Conservation (phyloP, 768 basidiomycete species). For the Auricularia sp. region DNA sequence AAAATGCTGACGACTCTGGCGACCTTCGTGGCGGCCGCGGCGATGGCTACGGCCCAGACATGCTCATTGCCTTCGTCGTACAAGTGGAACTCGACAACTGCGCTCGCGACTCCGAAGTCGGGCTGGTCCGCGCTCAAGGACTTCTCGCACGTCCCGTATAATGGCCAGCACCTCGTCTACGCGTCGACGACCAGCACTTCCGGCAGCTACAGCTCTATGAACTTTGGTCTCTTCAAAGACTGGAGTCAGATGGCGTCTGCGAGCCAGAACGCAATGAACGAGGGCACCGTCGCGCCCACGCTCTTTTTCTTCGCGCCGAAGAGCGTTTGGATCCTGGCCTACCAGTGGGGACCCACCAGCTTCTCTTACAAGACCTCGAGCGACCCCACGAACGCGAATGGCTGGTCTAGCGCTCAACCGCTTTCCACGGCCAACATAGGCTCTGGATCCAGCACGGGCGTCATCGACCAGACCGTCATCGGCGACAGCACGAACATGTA, state of each 20-base stretch:
- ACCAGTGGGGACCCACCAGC: neutral
- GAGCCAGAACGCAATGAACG: neutral
- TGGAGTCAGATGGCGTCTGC: neutral
- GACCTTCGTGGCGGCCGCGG: neutral
- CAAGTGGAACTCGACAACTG: neutral
- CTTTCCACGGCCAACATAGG: neutral
- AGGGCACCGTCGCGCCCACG: neutral
- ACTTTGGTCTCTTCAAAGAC: neutral
- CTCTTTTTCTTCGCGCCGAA: neutral
- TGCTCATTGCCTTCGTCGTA: neutral
- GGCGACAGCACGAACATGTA: conserved; percentile 1
- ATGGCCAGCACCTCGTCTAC: conserved; percentile 1
- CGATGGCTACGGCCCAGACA: neutral
- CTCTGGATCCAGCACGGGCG: neutral
- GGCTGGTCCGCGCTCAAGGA: conserved; percentile 2
- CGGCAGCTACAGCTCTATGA: neutral
- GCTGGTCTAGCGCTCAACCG: neutral
- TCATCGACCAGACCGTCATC: neutral
- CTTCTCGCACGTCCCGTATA: neutral
- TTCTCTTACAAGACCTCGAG: conserved; percentile 1
- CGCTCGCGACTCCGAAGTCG: neutral
- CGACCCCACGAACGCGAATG: neutral
- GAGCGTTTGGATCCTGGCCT: neutral
- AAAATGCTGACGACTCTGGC: neutral
- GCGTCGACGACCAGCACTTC: neutral